Conservation (phyloP, 192 early-diverging fungal genomes). For the Backusella luteola region DNA sequence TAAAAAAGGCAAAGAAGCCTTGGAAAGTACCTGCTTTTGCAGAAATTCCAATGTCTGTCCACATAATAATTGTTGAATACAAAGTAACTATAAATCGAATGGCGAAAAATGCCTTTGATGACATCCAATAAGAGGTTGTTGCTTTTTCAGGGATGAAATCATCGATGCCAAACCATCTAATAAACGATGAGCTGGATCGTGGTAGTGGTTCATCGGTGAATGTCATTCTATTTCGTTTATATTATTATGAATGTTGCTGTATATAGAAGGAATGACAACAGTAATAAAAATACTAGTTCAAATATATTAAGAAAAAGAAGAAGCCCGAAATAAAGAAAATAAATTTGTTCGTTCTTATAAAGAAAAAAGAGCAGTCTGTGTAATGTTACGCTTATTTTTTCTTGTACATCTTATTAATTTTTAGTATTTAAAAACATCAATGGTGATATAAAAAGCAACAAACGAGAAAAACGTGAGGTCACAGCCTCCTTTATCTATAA, state of each 20-base stretch:
- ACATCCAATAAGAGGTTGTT: constrained; percentile 31
- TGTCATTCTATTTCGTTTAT: not conserved
- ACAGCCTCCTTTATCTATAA: not conserved
- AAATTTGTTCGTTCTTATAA: not conserved
- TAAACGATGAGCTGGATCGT: not conserved
- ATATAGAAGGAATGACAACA: not conserved
- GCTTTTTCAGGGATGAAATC: constrained; percentile 34
- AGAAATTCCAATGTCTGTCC: constrained; percentile 17
- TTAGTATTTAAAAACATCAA: not conserved
- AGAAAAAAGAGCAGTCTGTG: not conserved
- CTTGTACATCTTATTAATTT: not conserved
- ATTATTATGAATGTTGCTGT: not conserved
- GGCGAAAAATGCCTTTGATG: constrained; percentile 15
- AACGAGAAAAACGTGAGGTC: not conserved
- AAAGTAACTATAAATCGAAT: constrained; percentile 15
- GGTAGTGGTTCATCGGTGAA: not conserved
- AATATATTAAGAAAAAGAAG: not conserved
- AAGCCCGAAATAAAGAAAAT: not conserved
- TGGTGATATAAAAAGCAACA: not conserved
- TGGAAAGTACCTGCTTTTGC: not conserved
- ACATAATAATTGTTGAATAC: constrained; percentile 21
- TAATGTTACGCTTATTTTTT: not conserved
- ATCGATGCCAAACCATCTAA: constrained; percentile 33
- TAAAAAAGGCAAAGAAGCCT: constrained; percentile 29
- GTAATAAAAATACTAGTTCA: not conserved